Percentiles rank a stretch among this genome's conserved stretches.
Conservation (phyloP, 2,329 filamentous ascomycete species). For the Xylariaceae sp. region DNA sequence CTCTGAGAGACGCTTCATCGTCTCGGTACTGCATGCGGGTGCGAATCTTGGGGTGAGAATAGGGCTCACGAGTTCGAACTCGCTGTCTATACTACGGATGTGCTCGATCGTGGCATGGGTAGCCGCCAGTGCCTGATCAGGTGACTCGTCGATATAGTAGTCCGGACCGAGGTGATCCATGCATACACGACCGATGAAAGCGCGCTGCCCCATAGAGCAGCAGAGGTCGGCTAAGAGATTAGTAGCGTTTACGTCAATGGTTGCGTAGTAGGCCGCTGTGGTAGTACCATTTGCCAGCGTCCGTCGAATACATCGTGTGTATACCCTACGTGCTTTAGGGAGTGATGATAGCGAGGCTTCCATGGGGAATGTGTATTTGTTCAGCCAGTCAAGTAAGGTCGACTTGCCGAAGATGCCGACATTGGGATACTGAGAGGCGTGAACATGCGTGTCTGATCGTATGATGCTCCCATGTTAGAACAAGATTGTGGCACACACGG, state of each 20-base stretch:
- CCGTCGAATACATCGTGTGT: conserved; percentile 77
- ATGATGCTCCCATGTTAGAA: conserved; percentile 30
- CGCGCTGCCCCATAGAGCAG: conserved; percentile 79
- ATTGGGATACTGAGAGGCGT: conserved; percentile 95
- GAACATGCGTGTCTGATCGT: conserved; percentile 86
- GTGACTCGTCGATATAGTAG: conserved; percentile 79
- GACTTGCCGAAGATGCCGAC: conserved; percentile 91
- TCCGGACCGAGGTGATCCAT: conserved; percentile 83
- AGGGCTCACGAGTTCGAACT: conserved; percentile 70
- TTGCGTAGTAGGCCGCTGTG: conserved; percentile 93
- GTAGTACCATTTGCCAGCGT: conserved; percentile 92
- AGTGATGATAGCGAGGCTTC: conserved; percentile 76
- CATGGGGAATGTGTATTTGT: conserved; percentile 93
- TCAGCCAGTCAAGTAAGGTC: conserved; percentile 91
- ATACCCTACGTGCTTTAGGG: conserved; percentile 71
- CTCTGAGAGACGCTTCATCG: conserved; percentile 68
- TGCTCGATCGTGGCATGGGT: conserved; percentile 69
- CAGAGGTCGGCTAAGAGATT: conserved; percentile 90
- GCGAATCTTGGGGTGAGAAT: conserved; percentile 81
- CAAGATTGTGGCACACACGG: background rate
- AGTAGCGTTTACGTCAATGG: conserved; percentile 84
- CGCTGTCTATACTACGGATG: conserved; percentile 71
- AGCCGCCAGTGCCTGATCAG: conserved; percentile 61
- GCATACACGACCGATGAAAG: conserved; percentile 91
- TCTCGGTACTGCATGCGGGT: conserved; percentile 63